These are phyloP conservation scores for Aspergillus proliferans DNA, from an alignment of 2,329 filamentous ascomycete genomes.

Conservation along the genomic window DNA sequence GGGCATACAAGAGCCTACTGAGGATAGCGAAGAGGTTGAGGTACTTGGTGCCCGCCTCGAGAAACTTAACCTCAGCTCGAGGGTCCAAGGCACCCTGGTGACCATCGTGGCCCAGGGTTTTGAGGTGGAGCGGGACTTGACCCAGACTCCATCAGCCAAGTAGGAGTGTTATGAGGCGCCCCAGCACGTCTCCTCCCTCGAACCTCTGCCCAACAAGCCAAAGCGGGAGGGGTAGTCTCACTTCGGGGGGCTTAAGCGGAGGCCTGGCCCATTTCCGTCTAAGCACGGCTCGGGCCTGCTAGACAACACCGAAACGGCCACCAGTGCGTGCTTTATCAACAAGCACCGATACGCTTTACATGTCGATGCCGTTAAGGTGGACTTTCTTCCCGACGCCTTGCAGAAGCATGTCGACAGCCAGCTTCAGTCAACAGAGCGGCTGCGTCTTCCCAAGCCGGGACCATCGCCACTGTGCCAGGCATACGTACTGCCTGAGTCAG, in stretches of 20 bases:
- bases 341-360: background rate
- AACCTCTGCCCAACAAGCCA: background rate
- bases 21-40: too few species aligned
- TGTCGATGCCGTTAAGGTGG: background rate
- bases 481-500: background rate
- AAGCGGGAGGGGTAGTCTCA: background rate
- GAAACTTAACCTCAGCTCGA: too few species aligned
- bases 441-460: background rate
- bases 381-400: background rate
- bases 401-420: too few species aligned
- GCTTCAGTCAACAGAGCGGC: background rate
- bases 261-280: background rate
- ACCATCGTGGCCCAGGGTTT: too few species aligned
- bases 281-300: background rate
- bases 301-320: background rate
- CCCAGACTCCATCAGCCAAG: background rate
- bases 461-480: background rate
- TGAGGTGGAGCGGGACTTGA: background rate
- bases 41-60: too few species aligned
- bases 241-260: background rate
- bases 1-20: too few species aligned
- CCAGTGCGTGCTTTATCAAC: background rate
- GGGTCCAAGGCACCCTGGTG: too few species aligned
- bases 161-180: background rate
- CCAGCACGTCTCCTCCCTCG: background rate